Evolutionary conservation across 352 stramenopile species (phyloP).

Genomic region (Phytophthora multivora): DNA sequence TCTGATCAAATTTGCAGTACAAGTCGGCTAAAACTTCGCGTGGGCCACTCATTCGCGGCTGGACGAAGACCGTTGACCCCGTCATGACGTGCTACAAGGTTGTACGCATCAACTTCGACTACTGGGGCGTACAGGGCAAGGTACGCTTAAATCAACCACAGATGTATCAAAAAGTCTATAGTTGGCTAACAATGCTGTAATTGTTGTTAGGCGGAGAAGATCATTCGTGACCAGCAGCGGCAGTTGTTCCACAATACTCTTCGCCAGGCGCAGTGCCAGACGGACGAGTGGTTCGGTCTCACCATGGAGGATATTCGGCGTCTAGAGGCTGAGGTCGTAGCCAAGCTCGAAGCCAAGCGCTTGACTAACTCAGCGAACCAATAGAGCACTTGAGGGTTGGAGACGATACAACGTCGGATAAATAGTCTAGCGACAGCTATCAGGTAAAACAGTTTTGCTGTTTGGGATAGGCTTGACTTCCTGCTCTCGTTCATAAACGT

Average conservation of each 20-base stretch:
- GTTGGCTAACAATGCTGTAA: not conserved
- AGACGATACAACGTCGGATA: slow-evolving; percentile 8
- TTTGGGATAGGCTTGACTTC: slow-evolving; percentile 12
- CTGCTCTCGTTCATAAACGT: slow-evolving; percentile 17
- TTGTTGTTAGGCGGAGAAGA: slow-evolving; percentile 62
- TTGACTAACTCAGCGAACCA: slow-evolving; percentile 46
- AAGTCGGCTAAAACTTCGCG: slow-evolving; percentile 76
- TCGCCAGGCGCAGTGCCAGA: slow-evolving; percentile 77
- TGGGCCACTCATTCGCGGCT: slow-evolving; percentile 67
- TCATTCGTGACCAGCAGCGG: slow-evolving; percentile 83
- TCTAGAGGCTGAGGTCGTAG: slow-evolving; percentile 73
- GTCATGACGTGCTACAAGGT: slow-evolving; percentile 90
- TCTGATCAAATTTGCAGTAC: slow-evolving; percentile 41
- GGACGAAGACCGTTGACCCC: slow-evolving; percentile 70
- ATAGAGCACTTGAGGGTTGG: slow-evolving; percentile 28
- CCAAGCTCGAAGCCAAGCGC: slow-evolving; percentile 80
- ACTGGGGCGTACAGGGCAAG: slow-evolving; percentile 86
- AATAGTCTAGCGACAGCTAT: slow-evolving; percentile 16
- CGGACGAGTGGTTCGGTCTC: slow-evolving; percentile 83
- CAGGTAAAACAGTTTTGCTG: slow-evolving; percentile 13
- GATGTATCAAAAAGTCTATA: not conserved
- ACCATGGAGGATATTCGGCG: slow-evolving; percentile 87
- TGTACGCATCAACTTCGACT: slow-evolving; percentile 89
- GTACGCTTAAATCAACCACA: slow-evolving; percentile 14
- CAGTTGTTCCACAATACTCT: slow-evolving; percentile 82